Base-by-base conservation (phyloP, 768 basidiomycete species). In the Chalciporus piperatus region DNA sequence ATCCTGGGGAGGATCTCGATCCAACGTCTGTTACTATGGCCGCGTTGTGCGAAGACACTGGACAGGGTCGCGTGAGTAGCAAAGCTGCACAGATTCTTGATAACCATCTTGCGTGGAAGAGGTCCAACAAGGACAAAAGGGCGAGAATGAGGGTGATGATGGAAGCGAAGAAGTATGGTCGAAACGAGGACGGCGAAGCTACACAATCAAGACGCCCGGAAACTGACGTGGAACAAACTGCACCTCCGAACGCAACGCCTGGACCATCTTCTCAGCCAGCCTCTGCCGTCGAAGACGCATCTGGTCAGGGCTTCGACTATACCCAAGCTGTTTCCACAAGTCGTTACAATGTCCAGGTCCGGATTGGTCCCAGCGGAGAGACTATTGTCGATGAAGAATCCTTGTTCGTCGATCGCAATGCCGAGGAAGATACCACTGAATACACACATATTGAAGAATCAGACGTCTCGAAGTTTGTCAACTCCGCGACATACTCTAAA, bases 1-100 rank as follows among this genome's bases (percentile, higher is more conserved):
- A 81, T 62, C 84, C 86, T 5, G 88, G 88, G 19, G 87, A 88
- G 61, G 84, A 87, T 30, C 70, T 92, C 42, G 89, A 92, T 57
- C 89, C 89, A n/a, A 91, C 89, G 0, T 72, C 80, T 8, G 72
- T 88, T n/a, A 91, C 89, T 6, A 92, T 92, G 89, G 87, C 88
- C 14, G 68, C 81, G 0, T 74, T 92, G 5, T 92, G 91, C 64
- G 78, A 74, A 28, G 91, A 93, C 60, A 85, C 78, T 0, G 89
- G 89, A 10, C 82, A 83, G 57, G 91, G 91, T 6, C 81, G 90
- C 37, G 75, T 92, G 44, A 90, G 88, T 61, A 84, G 80, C 59
- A 91, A 87, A 65, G 89, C 87, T 1, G 74, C 76, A 9, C 84
- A 87, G 59, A 84, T 92, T 47, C 73, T 84, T 54, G 78, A 68